Evolutionary conservation across 495 filamentous ascomycete species (phyloP).

Genomic region (Lasiosphaeris hirsuta): DNA sequence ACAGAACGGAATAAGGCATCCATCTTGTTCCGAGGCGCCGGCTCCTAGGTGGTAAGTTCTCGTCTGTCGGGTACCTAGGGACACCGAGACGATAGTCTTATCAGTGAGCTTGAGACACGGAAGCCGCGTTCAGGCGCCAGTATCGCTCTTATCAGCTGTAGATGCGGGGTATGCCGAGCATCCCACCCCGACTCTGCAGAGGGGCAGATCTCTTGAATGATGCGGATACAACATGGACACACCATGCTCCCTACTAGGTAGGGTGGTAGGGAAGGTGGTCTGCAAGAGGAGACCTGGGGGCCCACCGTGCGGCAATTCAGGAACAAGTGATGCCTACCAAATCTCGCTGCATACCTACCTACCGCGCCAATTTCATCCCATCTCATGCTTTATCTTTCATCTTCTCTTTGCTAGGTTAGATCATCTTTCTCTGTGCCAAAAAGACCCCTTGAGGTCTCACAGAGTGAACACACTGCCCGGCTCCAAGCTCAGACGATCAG

Average conservation of each 20-base stretch:
- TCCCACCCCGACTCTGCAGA: slow-evolving; percentile 6
- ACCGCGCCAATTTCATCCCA: neutral
- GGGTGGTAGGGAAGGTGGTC: no score
- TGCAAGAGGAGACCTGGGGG: no score
- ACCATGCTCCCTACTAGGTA: no score
- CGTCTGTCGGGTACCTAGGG: no score
- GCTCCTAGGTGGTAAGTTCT: no score
- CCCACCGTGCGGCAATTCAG: no score
- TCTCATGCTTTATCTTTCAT: slow-evolving; percentile 1
- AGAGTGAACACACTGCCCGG: neutral
- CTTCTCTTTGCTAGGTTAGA: neutral
- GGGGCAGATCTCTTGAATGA: neutral
- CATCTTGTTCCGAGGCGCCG: no score
- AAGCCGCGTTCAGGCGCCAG: neutral
- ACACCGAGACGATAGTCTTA: neutral
- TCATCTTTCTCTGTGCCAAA: no score
- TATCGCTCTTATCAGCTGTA: slow-evolving; percentile 11
- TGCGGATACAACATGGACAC: neutral
- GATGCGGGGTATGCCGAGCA: slow-evolving; percentile 13
- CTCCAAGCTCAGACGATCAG: neutral
- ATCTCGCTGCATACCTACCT: no score
- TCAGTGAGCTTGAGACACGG: neutral
- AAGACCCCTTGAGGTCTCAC: no score
- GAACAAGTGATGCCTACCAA: neutral
- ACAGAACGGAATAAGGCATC: neutral